Conservation (phyloP, 1,284 basidiomycete species). For the Phylloporus gajari region DNA sequence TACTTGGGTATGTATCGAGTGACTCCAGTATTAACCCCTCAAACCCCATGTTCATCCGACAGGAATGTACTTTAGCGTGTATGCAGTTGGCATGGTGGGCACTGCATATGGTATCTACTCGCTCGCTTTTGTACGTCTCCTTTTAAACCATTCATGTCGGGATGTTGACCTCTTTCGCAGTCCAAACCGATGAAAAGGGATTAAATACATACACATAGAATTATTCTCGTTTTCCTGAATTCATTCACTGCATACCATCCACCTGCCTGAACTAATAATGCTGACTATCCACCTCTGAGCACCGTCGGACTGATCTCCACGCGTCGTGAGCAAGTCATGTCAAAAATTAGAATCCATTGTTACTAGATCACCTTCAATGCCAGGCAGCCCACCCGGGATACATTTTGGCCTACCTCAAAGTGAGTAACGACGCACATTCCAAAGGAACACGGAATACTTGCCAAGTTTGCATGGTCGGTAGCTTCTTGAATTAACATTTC, state of each 20-base stretch:
- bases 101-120: slow-evolving; percentile 61
- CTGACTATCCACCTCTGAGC: background rate
- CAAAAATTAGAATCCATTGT: slow-evolving; percentile 1
- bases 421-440: background rate
- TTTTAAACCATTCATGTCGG: no score
- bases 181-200: slow-evolving; percentile 40
- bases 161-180: slow-evolving; percentile 21
- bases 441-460: slow-evolving; percentile 41
- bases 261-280: slow-evolving; percentile 10
- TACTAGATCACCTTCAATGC: slow-evolving; percentile 59
- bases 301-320: background rate
- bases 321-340: background rate
- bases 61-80: slow-evolving; percentile 68
- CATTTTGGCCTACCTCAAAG: slow-evolving; percentile 69
- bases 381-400: slow-evolving; percentile 89
- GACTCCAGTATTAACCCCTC: background rate
- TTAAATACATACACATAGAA: slow-evolving; percentile 28
- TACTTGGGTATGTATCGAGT: slow-evolving; percentile 54
- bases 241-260: slow-evolving; percentile 22
- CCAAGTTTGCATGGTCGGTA: slow-evolving; percentile 77
- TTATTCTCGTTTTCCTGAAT: slow-evolving; percentile 17
- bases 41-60: slow-evolving; percentile 12
- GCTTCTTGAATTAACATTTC: slow-evolving; percentile 92
- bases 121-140: slow-evolving; percentile 61
- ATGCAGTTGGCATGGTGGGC: slow-evolving; percentile 63